Evolutionary conservation across 2,329 filamentous ascomycete genomes (phyloP).

Genomic region (Cordyceps farinosa): DNA sequence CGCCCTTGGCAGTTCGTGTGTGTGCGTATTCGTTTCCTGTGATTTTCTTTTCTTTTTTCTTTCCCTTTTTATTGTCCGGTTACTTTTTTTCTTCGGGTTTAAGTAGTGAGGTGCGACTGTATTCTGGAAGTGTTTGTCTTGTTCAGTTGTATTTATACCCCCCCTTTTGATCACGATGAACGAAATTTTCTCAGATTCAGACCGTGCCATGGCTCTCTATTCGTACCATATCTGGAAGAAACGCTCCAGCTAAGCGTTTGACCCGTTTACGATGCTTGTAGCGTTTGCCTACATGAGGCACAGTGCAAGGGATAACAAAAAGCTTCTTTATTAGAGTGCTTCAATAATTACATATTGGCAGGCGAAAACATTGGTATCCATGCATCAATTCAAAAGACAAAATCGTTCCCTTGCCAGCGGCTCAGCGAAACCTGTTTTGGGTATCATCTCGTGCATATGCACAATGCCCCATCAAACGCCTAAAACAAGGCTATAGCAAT

Average conservation of each 20-base stretch:
- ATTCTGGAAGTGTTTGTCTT: background rate
- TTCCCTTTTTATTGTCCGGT: background rate
- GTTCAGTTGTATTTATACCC: background rate
- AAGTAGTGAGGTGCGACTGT: background rate
- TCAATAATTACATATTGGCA: background rate
- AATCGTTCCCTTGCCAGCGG: background rate
- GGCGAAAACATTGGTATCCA: background rate
- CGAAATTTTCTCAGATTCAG: background rate
- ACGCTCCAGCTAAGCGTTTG: too few relatives aligned
- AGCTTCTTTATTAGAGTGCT: background rate
- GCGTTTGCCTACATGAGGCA: background rate
- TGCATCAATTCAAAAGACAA: background rate
- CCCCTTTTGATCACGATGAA: background rate
- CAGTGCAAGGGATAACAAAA: background rate
- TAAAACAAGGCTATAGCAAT: background rate
- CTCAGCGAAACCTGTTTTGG: background rate
- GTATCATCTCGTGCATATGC: constrained; percentile 5
- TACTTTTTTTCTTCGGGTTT: background rate
- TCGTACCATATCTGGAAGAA: too few relatives aligned
- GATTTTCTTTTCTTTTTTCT: background rate
- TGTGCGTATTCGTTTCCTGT: background rate
- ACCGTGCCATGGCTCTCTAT: too few relatives aligned
- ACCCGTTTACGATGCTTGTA: background rate
- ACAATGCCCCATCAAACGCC: background rate
- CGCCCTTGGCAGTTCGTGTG: background rate